These are phyloP conservation scores for Suzukiozyma palmioleophila DNA, from an alignment of 1,139 yeast species.

Conservation along the genomic window DNA sequence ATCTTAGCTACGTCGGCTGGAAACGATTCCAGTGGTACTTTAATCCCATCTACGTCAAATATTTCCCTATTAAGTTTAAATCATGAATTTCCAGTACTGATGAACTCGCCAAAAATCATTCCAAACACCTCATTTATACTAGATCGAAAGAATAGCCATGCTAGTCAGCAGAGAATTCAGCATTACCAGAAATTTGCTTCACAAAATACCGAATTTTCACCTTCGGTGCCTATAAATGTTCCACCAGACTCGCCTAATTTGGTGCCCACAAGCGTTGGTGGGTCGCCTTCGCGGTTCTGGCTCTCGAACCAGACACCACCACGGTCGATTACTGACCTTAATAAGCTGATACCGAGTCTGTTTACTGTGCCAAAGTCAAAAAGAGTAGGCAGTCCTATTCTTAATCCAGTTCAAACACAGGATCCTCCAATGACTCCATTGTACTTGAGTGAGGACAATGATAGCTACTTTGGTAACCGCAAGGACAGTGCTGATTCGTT, in stretches of 20 bases:
- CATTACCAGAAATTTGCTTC: slow-evolving; percentile 32
- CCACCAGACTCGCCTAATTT: slow-evolving; percentile 50
- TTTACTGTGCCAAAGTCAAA: slow-evolving; percentile 6
- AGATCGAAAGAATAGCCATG: slow-evolving; percentile 13
- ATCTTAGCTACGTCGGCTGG: slow-evolving; percentile 54
- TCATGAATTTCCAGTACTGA: slow-evolving; percentile 10
- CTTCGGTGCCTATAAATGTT: slow-evolving; percentile 5
- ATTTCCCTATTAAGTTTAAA: slow-evolving; percentile 50
- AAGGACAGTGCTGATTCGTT: slow-evolving; percentile 12
- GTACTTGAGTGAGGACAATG: slow-evolving; percentile 20
- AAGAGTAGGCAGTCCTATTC: slow-evolving; percentile 27
- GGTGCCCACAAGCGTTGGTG: slow-evolving; percentile 49
- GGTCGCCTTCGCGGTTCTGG: slow-evolving; percentile 55
- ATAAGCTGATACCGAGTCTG: slow-evolving; percentile 16
- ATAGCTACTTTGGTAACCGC: slow-evolving; percentile 11
- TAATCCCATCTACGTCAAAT: slow-evolving; percentile 52
- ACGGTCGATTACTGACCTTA: slow-evolving; percentile 16
- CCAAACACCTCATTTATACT: neutral
- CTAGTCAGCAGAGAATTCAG: slow-evolving; percentile 32
- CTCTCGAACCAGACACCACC: slow-evolving; percentile 53
- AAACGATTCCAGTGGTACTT: slow-evolving; percentile 42
- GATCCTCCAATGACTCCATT: slow-evolving; percentile 48
- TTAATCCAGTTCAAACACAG: slow-evolving; percentile 43
- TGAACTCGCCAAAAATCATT: slow-evolving; percentile 5
- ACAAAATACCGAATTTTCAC: slow-evolving; percentile 18